Evolutionary conservation across 1,284 basidiomycete genomes (phyloP).

Genomic region (Ganoderma sinense): DNA sequence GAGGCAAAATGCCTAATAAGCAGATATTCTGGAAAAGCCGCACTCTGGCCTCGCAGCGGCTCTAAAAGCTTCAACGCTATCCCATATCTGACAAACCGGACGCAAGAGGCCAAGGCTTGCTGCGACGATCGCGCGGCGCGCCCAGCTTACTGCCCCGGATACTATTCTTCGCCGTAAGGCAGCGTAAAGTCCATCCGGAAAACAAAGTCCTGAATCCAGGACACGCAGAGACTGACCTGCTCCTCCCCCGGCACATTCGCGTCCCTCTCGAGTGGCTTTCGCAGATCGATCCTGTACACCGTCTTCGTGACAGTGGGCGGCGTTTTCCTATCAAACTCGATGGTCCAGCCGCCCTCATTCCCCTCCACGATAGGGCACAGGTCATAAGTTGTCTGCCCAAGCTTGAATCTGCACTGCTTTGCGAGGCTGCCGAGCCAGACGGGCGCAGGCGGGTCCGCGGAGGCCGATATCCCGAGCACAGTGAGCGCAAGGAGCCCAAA

Average conservation of each 20-base stretch:
- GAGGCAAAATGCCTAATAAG: slow-evolving; percentile 31
- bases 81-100: no score
- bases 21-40: not conserved
- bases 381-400: slow-evolving; percentile 36
- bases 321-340: slow-evolving; percentile 35
- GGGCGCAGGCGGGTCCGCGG: slow-evolving; percentile 12
- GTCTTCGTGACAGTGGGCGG: slow-evolving; percentile 43
- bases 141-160: not conserved
- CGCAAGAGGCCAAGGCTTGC: not conserved
- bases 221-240: slow-evolving; percentile 34
- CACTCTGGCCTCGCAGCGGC: not conserved
- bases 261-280: slow-evolving; percentile 36
- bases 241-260: slow-evolving; percentile 35
- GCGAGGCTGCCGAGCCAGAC: slow-evolving; percentile 29
- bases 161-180: not conserved
- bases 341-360: slow-evolving; percentile 30
- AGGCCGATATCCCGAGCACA: slow-evolving; percentile 10
- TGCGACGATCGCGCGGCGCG: not conserved
- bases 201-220: not conserved
- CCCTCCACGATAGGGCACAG: slow-evolving; percentile 41
- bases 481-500: slow-evolving; percentile 11
- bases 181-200: not conserved
- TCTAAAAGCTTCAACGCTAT: not conserved
- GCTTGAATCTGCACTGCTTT: slow-evolving; percentile 38
- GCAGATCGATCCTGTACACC: slow-evolving; percentile 39